A percentile compares a stretch with the other conserved stretches of the same genome.
Conservation (phyloP, 139 green algal species). For the Chlorella vulgaris region DNA sequence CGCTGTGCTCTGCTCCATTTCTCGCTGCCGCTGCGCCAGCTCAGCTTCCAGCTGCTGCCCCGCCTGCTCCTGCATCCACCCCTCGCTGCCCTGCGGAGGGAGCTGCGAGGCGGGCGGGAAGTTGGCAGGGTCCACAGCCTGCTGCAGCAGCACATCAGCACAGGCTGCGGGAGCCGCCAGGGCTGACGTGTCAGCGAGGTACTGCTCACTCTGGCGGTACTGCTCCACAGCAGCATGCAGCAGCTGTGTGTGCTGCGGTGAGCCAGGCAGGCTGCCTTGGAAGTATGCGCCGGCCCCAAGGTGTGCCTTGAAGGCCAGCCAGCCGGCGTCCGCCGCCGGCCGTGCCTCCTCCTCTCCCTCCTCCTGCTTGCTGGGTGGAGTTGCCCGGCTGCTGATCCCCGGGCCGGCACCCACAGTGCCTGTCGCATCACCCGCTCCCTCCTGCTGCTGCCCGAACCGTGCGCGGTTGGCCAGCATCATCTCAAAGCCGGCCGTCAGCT, state of each 20-base stretch:
- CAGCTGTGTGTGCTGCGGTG: conserved; percentile 17
- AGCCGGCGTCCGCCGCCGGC: conserved; percentile 41
- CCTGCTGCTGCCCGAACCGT: neutral
- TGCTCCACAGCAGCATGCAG: conserved; percentile 1
- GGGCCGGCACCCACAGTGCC: neutral
- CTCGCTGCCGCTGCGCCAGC: conserved; percentile 39
- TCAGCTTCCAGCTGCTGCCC: conserved; percentile 51
- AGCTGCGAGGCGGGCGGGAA: neutral
- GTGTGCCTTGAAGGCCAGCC: conserved; percentile 42
- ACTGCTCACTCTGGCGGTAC: conserved; percentile 31
- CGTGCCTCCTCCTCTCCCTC: neutral
- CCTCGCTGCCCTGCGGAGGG: conserved; percentile 47
- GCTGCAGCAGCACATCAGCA: conserved; percentile 12
- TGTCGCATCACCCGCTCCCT: neutral
- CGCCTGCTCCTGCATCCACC: conserved; percentile 52
- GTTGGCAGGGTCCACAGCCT: neutral
- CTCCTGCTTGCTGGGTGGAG: no score
- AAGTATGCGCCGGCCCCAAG: conserved; percentile 38
- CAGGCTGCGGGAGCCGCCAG: conserved; percentile 12
- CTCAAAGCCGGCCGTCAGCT: conserved; percentile 75
- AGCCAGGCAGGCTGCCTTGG: neutral
- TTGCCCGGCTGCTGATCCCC: neutral
- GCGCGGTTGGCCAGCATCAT: conserved; percentile 53
- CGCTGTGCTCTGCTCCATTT: conserved; percentile 17
- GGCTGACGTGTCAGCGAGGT: neutral